Evolutionary conservation across 139 green algal species (phyloP), one percentile per base, ranked within the genome.

Genomic region (Chlorella sorokiniana): DNA sequence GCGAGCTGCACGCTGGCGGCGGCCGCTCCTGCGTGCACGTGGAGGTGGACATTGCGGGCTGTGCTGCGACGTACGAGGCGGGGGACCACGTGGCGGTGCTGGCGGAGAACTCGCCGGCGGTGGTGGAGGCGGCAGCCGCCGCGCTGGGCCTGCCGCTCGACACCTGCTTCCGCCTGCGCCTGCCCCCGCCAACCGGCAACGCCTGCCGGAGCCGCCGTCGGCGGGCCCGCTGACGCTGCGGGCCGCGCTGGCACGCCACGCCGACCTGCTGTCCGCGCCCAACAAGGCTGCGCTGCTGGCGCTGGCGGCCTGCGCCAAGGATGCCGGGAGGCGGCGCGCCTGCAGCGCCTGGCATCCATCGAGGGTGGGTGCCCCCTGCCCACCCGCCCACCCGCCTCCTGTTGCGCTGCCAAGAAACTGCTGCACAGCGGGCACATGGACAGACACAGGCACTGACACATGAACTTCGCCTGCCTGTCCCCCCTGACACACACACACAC

Each of bases 1-100:
- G 86, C 0, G 95, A 99, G 93, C 92, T 99, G 82, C 94, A 99
- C 85, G 83, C 75, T 6, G 73, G 76, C 4, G 95, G 90, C 4
- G 94, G 94, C 35, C 89, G 96, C 72, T 95, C 88, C 0, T 99
- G 96, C 83, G 88, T 98, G 77, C 96, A 99, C 84, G 94, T 96
- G 27, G 96, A 98, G 91, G 56, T 99, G 56, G 93, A 98, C 61
- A 88, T 95, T 1, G 71, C 64, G 20, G 81, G 80, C 6, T 86
- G 76, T 14, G 16, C 65, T 23, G 45, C 85, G 22, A 56, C n/a
- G 27, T 90, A 89, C 27, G 65, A 82, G 44, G 70, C 76, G 9
- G 95, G 96, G 0, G 96, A 99, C 86, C 96, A 99, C 82, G 90
- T 99, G 65, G 96, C 88, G 25, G 79, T 99, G 23, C 92, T 92